Percentiles rank a stretch among this genome's conserved stretches.
Evolutionary conservation across 2,329 filamentous ascomycete species (phyloP).

Genomic region (Colletotrichum cuscutae): DNA sequence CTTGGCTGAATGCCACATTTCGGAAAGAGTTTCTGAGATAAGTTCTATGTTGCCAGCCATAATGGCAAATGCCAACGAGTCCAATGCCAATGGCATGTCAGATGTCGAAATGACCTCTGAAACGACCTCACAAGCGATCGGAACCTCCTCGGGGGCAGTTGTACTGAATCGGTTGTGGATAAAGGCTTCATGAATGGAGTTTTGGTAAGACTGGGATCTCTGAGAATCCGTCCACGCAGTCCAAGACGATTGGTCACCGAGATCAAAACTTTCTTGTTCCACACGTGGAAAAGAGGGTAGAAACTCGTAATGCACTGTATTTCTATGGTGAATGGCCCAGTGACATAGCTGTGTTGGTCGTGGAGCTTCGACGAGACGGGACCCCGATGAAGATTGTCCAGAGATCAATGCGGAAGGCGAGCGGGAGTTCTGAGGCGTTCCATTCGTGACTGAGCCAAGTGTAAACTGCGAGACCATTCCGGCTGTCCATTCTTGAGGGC

Average conservation of each 20-base stretch:
- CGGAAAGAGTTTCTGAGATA: accelerated
- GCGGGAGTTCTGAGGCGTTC: not conserved
- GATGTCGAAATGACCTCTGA: slow-evolving; percentile 17
- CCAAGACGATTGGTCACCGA: slow-evolving; percentile 35
- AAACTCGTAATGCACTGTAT: not conserved
- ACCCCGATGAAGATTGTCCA: not conserved
- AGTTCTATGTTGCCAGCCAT: slow-evolving; percentile 36
- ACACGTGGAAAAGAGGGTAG: not conserved
- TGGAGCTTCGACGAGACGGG: slow-evolving; percentile 28
- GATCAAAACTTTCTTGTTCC: slow-evolving; percentile 9
- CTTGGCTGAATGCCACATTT: too few relatives aligned
- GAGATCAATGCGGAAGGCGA: not conserved
- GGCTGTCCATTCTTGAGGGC: slow-evolving; percentile 35
- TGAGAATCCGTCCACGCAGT: not conserved
- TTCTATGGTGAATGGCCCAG: slow-evolving; percentile 31
- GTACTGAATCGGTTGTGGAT: not conserved
- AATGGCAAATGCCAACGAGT: slow-evolving; percentile 37
- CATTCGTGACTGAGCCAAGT: not conserved
- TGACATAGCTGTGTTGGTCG: slow-evolving; percentile 24
- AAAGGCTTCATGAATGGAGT: not conserved
- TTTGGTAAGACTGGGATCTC: slow-evolving; percentile 12
- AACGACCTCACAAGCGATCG: slow-evolving; percentile 25
- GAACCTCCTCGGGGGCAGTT: slow-evolving; percentile 5
- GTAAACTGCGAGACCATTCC: slow-evolving; percentile 4
- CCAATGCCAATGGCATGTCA: slow-evolving; percentile 16